Evolutionary conservation across 2,329 filamentous ascomycete genomes (phyloP).

Genomic region (Chrysoporthe cubensis): DNA sequence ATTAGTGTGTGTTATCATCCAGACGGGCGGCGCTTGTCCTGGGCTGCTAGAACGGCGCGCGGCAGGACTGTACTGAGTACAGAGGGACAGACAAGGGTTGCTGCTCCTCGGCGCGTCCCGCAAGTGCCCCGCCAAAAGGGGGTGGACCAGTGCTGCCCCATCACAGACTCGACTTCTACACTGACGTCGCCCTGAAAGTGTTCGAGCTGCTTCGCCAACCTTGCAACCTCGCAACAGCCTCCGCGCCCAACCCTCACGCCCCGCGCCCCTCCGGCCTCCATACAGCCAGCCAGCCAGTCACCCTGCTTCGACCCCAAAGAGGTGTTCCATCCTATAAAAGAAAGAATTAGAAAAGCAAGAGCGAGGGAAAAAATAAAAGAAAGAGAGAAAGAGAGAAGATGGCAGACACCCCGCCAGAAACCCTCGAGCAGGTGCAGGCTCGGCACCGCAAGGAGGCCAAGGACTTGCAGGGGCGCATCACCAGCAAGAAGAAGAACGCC

Average conservation of each 20-base stretch:
- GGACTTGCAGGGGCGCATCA: slow-evolving; percentile 83
- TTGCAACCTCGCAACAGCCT: no score
- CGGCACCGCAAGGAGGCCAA: slow-evolving; percentile 87
- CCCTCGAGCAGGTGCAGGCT: slow-evolving; percentile 75
- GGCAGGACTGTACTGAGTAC: no score
- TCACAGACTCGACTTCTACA: no score
- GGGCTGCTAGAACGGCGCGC: no score
- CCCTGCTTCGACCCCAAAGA: no score
- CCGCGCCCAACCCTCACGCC: background rate
- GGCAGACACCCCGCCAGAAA: slow-evolving; percentile 40
- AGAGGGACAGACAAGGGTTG: no score
- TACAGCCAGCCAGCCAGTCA: no score
- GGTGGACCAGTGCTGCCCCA: no score
- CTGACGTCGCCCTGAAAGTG: background rate
- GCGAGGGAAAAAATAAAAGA: background rate
- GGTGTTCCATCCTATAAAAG: background rate
- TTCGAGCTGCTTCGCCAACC: no score
- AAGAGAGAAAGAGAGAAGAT: background rate
- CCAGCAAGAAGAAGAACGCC: slow-evolving; percentile 95
- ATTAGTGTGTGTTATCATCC: no score
- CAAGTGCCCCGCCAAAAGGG: background rate
- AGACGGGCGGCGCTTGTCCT: no score
- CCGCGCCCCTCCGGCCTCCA: background rate
- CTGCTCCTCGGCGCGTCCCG: background rate
- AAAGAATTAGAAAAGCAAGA: background rate